A percentile compares a stretch with the other conserved stretches of the same genome.
phyloP scores from a whole-genome alignment of 2,329 filamentous ascomycete species.

The Gliomastix tumulicola region DNA sequence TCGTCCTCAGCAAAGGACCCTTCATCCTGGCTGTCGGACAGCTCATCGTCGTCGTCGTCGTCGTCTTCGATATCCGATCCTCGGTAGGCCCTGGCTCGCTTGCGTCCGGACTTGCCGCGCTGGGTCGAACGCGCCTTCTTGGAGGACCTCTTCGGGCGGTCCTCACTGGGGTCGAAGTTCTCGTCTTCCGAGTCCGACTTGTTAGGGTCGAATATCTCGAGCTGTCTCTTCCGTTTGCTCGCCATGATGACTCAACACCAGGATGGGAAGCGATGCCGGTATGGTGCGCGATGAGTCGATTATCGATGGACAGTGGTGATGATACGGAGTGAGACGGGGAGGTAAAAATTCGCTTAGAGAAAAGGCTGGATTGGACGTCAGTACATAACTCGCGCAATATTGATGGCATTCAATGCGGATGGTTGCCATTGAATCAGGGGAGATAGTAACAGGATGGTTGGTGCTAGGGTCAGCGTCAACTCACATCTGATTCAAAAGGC shows the following conservation, averaged over 20 bases:
- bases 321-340: too few relatives aligned
- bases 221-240: slow-evolving; percentile 49
- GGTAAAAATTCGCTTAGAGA: too few relatives aligned
- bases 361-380: too few relatives aligned
- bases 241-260: slow-evolving; percentile 19
- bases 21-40: slow-evolving; percentile 45
- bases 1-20: slow-evolving; percentile 40
- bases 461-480: too few relatives aligned
- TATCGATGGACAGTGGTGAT: too few relatives aligned
- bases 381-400: too few relatives aligned
- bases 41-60: slow-evolving; percentile 50
- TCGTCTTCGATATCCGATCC: slow-evolving; percentile 59
- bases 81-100: slow-evolving; percentile 36
- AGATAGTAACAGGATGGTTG: too few relatives aligned
- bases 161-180: slow-evolving; percentile 53
- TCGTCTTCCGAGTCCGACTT: slow-evolving; percentile 61
- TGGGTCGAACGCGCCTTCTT: slow-evolving; percentile 34
- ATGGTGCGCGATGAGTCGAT: too few relatives aligned
- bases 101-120: slow-evolving; percentile 21
- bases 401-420: too few relatives aligned
- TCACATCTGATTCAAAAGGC: too few relatives aligned
- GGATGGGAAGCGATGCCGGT: too few relatives aligned
- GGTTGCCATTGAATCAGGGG: too few relatives aligned
- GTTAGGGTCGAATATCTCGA: slow-evolving; percentile 58
- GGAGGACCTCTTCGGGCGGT: slow-evolving; percentile 29